phyloP scores from a whole-genome alignment of 169 alveolate genomes.

The Sarcocystis neurona region DNA sequence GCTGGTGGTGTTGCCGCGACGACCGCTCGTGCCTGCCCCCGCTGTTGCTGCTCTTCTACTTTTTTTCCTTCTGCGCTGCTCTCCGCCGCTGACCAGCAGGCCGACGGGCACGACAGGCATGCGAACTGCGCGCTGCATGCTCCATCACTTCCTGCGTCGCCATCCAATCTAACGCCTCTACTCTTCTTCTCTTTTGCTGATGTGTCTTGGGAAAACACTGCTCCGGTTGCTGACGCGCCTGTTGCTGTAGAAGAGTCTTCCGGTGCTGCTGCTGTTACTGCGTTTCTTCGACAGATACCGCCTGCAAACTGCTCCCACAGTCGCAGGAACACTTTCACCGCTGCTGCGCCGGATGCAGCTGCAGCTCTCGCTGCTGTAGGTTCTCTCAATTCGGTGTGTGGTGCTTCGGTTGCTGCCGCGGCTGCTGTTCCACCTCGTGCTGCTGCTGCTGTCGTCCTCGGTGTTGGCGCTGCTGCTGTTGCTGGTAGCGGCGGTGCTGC shows the following conservation, averaged over 20 bases:
- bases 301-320: background rate
- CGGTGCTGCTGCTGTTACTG: constrained; percentile 15
- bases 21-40: too few relatives aligned
- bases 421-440: background rate
- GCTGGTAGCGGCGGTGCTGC: too few relatives aligned
- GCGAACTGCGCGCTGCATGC: too few relatives aligned
- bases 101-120: too few relatives aligned
- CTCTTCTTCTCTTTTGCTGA: background rate
- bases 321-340: constrained; percentile 21
- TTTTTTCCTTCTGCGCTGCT: too few relatives aligned
- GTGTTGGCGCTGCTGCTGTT: background rate
- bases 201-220: background rate
- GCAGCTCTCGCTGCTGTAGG: background rate
- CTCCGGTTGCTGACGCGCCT: background rate
- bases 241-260: background rate
- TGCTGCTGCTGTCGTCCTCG: background rate
- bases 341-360: background rate
- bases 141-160: too few relatives aligned
- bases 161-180: too few relatives aligned
- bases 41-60: too few relatives aligned
- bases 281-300: background rate
- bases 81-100: too few relatives aligned
- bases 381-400: background rate
- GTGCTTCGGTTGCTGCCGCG: background rate
- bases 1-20: too few relatives aligned